phyloP scores from a whole-genome alignment of 108 stramenopile species.

The Cyclotella kingstonii region DNA sequence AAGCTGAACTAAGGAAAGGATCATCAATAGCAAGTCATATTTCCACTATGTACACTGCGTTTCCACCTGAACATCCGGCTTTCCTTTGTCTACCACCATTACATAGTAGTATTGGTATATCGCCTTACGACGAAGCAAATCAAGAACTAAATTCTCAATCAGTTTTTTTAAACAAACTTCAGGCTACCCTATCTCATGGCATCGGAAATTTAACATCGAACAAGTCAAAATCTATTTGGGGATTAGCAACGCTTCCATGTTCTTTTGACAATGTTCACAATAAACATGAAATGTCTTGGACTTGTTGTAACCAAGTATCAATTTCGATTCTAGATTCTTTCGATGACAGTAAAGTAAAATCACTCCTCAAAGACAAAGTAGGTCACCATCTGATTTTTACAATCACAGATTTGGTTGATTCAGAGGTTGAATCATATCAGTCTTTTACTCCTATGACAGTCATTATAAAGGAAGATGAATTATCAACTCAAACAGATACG shows the following conservation, averaged over 20 bases:
- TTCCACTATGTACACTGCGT: slow-evolving; percentile 29
- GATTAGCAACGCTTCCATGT: slow-evolving; percentile 35
- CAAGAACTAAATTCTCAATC: slow-evolving; percentile 39
- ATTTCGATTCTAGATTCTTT: slow-evolving; percentile 23
- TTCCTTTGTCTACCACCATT: slow-evolving; percentile 36
- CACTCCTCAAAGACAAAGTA: slow-evolving; percentile 5
- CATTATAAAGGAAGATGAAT: slow-evolving; percentile 3
- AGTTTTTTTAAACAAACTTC: slow-evolving; percentile 35
- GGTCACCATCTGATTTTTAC: slow-evolving; percentile 37
- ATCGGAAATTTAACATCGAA: slow-evolving; percentile 14
- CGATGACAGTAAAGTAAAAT: slow-evolving; percentile 4
- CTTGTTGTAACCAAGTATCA: slow-evolving; percentile 38
- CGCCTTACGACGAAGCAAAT: slow-evolving; percentile 37
- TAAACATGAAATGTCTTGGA: not conserved
- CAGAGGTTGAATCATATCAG: not conserved
- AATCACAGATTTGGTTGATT: slow-evolving; percentile 1
- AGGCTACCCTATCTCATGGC: slow-evolving; percentile 11
- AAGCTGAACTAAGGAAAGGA: slow-evolving; percentile 21
- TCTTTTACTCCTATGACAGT: not conserved
- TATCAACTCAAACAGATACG: not conserved
- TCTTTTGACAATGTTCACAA: slow-evolving; percentile 11
- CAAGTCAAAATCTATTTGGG: slow-evolving; percentile 17
- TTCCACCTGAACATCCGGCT: slow-evolving; percentile 35
- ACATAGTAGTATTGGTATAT: slow-evolving; percentile 21
- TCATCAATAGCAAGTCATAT: slow-evolving; percentile 32